Evolutionary conservation across 495 filamentous ascomycete genomes (phyloP).

Genomic region (Platismatia glauca): DNA sequence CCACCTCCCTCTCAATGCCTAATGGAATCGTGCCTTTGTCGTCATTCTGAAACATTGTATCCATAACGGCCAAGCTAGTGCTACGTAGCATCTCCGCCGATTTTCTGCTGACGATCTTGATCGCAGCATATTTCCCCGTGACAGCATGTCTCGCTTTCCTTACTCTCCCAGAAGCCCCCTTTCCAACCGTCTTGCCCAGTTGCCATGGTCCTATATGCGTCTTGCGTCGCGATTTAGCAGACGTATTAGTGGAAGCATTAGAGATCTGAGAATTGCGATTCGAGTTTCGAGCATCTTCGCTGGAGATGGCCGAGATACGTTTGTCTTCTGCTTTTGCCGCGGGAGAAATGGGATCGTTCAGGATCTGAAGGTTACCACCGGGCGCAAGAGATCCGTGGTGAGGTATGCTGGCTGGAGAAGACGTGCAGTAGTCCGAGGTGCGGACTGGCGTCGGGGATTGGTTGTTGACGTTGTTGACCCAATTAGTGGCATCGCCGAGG

Average conservation of each 20-base stretch:
- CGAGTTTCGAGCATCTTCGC: constrained; percentile 43
- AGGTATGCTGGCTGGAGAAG: constrained; percentile 24
- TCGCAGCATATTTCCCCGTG: constrained; percentile 61
- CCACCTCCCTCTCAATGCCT: constrained; percentile 83
- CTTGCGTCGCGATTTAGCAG: constrained; percentile 55
- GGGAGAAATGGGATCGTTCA: constrained; percentile 22
- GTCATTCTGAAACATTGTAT: constrained; percentile 39
- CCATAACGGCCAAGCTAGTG: constrained; percentile 67
- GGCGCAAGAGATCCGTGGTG: constrained; percentile 36
- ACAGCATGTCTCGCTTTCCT: constrained; percentile 67
- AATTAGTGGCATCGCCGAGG: constrained; percentile 40
- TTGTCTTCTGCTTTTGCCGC: constrained; percentile 41
- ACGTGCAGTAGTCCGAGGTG: constrained; percentile 8
- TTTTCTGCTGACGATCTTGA: constrained; percentile 86
- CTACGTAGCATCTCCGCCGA: constrained; percentile 61
- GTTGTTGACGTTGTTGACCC: constrained; percentile 40
- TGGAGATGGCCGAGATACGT: constrained; percentile 43
- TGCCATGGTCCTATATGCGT: constrained; percentile 84
- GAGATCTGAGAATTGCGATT: constrained; percentile 69
- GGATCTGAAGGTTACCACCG: constrained; percentile 32
- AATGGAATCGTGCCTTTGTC: constrained; percentile 64
- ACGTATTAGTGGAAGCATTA: constrained; percentile 53
- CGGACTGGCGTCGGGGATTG: constrained; percentile 19
- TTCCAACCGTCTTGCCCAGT: constrained; percentile 75
- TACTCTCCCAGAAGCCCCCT: constrained; percentile 77